Evolutionary conservation across 1,139 yeast species (phyloP).

Genomic region (Taiozyma sp.): DNA sequence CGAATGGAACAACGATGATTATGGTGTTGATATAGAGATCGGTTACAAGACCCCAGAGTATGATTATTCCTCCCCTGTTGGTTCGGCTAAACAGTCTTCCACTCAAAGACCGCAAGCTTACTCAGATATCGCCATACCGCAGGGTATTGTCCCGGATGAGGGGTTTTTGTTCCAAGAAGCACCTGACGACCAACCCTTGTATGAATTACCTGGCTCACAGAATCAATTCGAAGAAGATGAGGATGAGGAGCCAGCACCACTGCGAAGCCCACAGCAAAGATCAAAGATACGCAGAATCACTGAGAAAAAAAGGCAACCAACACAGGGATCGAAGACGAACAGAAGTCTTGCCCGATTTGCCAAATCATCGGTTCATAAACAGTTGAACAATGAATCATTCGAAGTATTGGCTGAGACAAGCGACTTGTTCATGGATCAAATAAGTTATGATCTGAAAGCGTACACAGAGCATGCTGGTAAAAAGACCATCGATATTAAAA

Average conservation of each 20-base stretch:
- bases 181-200: neutral
- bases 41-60: slow-evolving; percentile 2
- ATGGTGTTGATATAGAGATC: neutral
- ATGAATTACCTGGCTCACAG: neutral
- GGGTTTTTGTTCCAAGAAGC: neutral
- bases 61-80: neutral
- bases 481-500: slow-evolving; percentile 9
- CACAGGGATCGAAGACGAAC: neutral
- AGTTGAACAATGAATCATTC: slow-evolving; percentile 10
- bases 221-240: neutral
- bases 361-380: slow-evolving; percentile 6
- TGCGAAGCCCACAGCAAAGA: neutral
- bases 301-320: neutral
- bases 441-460: slow-evolving; percentile 13
- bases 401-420: slow-evolving; percentile 10
- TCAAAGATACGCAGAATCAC: neutral
- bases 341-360: neutral
- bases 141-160: slow-evolving; percentile 19
- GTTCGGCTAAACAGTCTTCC: slow-evolving; percentile 1
- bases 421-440: slow-evolving; percentile 13
- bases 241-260: neutral
- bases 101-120: slow-evolving; percentile 2
- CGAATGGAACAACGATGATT: neutral
- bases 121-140: slow-evolving; percentile 23
- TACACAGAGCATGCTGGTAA: slow-evolving; percentile 16